phyloP scores from a whole-genome alignment of 208 protist genomes.

The Wallacemonas sp. region DNA sequence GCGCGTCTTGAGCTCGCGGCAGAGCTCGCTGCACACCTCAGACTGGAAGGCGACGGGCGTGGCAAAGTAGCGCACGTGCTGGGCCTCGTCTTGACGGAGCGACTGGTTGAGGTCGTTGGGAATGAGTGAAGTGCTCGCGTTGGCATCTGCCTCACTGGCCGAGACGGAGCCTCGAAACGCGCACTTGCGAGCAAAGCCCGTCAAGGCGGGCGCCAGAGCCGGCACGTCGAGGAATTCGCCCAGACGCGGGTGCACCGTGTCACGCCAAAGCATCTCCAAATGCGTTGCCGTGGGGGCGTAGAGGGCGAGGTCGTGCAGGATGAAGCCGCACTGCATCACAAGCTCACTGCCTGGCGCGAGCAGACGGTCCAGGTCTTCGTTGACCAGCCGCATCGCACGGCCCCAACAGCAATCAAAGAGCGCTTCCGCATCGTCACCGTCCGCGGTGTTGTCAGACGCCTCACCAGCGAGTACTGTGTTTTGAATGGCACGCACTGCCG shows the following conservation, averaged over 20 bases:
- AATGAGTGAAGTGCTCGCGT: constrained; percentile 26
- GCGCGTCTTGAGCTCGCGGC: constrained; percentile 31
- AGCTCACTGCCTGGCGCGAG: constrained; percentile 49
- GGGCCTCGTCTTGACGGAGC: constrained; percentile 44
- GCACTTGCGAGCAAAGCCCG: constrained; percentile 69
- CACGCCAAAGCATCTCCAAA: constrained; percentile 66
- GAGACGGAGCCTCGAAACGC: constrained; percentile 40
- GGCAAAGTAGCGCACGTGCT: constrained; percentile 59
- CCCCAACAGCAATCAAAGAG: constrained; percentile 60
- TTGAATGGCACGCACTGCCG: neutral
- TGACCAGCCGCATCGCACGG: constrained; percentile 46
- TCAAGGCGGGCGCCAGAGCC: constrained; percentile 49
- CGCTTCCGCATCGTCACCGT: constrained; percentile 6
- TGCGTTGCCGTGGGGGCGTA: constrained; percentile 71
- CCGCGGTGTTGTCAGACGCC: neutral
- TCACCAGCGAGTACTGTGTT: neutral
- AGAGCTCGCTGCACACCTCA: constrained; percentile 43
- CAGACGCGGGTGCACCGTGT: constrained; percentile 47
- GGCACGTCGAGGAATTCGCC: constrained; percentile 37
- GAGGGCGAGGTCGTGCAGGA: constrained; percentile 82
- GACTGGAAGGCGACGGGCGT: constrained; percentile 52
- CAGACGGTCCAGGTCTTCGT: constrained; percentile 45
- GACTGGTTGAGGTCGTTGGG: constrained; percentile 53
- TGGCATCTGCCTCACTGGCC: constrained; percentile 12
- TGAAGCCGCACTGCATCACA: constrained; percentile 44